Conservation (phyloP, 495 filamentous ascomycete genomes). For the Penicillium maclennaniae region DNA sequence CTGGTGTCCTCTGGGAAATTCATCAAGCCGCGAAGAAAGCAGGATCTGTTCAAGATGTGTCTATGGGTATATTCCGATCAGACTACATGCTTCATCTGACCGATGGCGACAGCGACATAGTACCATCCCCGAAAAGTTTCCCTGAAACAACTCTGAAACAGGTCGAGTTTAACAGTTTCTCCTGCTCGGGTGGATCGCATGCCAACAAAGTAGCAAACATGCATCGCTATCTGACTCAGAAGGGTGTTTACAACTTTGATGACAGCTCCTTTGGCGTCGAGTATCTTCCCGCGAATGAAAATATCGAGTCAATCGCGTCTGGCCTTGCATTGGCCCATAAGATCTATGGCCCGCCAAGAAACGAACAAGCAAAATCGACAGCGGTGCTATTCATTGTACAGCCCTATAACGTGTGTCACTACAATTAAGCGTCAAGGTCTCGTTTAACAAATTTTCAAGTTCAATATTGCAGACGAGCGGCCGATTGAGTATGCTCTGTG, state of each 20-base stretch:
- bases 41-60: conserved; percentile 53
- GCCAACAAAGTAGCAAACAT: conserved; percentile 60
- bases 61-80: conserved; percentile 80
- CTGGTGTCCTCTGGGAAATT: conserved; percentile 70
- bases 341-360: conserved; percentile 53
- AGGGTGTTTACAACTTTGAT: conserved; percentile 17
- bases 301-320: conserved; percentile 55
- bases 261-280: conserved; percentile 12
- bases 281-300: conserved; percentile 59
- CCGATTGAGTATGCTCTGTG: conserved; percentile 40
- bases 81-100: conserved; percentile 80
- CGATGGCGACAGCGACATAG: background rate
- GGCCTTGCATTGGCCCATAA: conserved; percentile 63
- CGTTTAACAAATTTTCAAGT: conserved; percentile 12
- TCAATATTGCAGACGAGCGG: conserved; percentile 81
- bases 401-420: conserved; percentile 50
- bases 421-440: background rate
- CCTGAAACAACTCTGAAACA: conserved; percentile 59
- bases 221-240: conserved; percentile 44
- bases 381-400: conserved; percentile 77
- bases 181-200: conserved; percentile 70
- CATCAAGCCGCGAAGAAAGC: conserved; percentile 67
- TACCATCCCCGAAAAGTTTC: background rate
- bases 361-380: conserved; percentile 15
- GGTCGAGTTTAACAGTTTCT: conserved; percentile 90